A percentile compares a stretch with the other conserved stretches of the same genome.
Evolutionary conservation across 257 asterid genomes (phyloP).

Genomic region (Eustoma russellianum): DNA sequence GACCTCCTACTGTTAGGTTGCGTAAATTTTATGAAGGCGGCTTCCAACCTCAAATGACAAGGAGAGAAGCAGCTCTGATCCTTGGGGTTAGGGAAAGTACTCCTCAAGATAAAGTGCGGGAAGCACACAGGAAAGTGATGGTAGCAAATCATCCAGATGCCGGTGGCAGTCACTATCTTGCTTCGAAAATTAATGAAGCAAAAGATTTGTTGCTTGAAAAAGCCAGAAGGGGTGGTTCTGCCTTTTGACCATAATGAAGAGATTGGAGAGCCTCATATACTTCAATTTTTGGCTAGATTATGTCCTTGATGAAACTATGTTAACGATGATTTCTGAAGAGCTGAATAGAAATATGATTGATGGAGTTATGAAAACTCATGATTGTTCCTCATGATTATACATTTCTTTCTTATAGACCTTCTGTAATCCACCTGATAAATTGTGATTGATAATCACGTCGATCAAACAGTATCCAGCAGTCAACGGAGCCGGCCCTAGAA

Average conservation of each 20-base stretch:
- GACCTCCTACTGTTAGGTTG: conserved; percentile 69
- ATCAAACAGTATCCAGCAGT: too few relatives aligned
- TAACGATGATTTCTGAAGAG: too few relatives aligned
- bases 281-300: neutral
- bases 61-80: conserved; percentile 82
- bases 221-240: conserved; percentile 50
- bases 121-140: conserved; percentile 91
- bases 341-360: too few relatives aligned
- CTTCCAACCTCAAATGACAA: conserved; percentile 76
- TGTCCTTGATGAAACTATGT: neutral
- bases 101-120: conserved; percentile 62
- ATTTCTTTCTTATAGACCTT: too few relatives aligned
- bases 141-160: conserved; percentile 96
- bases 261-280: neutral
- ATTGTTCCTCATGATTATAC: too few relatives aligned
- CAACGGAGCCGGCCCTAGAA: too few relatives aligned
- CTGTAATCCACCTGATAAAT: too few relatives aligned
- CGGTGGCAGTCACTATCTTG: conserved; percentile 91
- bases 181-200: conserved; percentile 89
- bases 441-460: too few relatives aligned
- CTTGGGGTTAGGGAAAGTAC: conserved; percentile 87
- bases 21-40: conserved; percentile 90
- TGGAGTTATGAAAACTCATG: too few relatives aligned
- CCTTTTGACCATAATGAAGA: conserved; percentile 33
- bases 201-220: conserved; percentile 71